Evolutionary conservation across 2,329 filamentous ascomycete genomes (phyloP), one percentile per base, ranked within the genome.

Genomic region (Chaetomiaceae sp.): DNA sequence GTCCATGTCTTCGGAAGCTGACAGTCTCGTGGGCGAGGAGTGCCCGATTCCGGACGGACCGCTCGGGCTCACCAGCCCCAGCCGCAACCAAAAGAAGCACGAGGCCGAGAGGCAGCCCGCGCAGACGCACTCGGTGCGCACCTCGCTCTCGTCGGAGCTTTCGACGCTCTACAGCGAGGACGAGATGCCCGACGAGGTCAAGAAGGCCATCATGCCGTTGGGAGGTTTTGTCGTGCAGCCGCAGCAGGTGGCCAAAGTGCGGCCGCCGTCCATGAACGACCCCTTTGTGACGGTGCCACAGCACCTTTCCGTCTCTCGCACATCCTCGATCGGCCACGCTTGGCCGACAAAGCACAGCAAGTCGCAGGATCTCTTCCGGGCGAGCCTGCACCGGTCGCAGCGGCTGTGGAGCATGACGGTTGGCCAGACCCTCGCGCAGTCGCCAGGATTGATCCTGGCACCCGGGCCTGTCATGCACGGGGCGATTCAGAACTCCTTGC

Each of bases 101-200:
- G 43, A 52, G 10, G 12, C 36, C 9, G 43, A 52, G 12, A 46
- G 34, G 10, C 51, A 56, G 35, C 45, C 38, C 17, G 40, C 22
- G 4, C 33, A 19, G 24, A 47, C 30, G 18, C 46, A 53, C 4
- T 73, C 70, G 0, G 47, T 59, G 4, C 63, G 67, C 4, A 76
- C 72, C 50, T 66, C 73, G 8, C 62, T 67, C 12, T 78, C 74
- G 0, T 78, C 74, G 32, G 71, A 74, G 2, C 62, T 80, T 5
- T 80, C 76, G 4, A 80, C 76, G 0, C 59, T 80, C 5, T 78
- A 78, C 51, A 79, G 75, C 48, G 73, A 72, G 38, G 73, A 75
- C 24, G 74, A 77, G 43, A 62, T 65, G 1, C 67, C 71, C 8
- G 67, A 70, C 6, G 62, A 62, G 14, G 46, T 44, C 20, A 47